phyloP scores from a whole-genome alignment of 331 rosid species.

The Pyracantha coccinea region DNA sequence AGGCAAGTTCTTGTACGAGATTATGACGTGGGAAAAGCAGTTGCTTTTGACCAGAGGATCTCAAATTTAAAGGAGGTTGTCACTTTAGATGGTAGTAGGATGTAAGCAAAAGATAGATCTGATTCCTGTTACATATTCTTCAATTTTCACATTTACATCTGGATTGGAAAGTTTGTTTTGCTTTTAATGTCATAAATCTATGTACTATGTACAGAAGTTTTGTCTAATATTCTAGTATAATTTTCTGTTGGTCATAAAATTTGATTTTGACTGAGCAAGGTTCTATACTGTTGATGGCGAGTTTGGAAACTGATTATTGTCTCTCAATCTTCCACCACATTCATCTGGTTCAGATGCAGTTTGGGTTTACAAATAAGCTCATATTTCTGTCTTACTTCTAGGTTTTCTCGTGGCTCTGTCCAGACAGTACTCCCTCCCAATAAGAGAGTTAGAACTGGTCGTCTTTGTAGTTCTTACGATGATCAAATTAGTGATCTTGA shows the following conservation, averaged over 20 bases:
- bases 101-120: conserved; percentile 41
- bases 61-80: conserved; percentile 72
- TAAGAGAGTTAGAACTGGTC: conserved; percentile 36
- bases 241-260: not conserved
- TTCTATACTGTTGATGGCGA: not conserved
- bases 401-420: conserved; percentile 79
- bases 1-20: conserved; percentile 74
- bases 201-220: not conserved
- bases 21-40: conserved; percentile 64
- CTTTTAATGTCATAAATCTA: not conserved
- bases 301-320: not conserved
- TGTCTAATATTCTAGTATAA: not conserved
- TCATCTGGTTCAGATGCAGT: not conserved
- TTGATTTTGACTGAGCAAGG: not conserved
- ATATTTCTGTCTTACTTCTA: conserved; percentile 19
- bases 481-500: conserved; percentile 39
- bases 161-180: not conserved
- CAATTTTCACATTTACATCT: not conserved
- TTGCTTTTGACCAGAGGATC: conserved; percentile 69
- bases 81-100: conserved; percentile 52
- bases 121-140: not conserved
- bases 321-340: not conserved
- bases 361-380: not conserved
- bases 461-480: conserved; percentile 67
- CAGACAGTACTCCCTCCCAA: conserved; percentile 66